Evolutionary conservation across 805 yeast species (phyloP), one percentile per base, ranked within the genome.

Genomic region (Kuraishia piskuri): DNA sequence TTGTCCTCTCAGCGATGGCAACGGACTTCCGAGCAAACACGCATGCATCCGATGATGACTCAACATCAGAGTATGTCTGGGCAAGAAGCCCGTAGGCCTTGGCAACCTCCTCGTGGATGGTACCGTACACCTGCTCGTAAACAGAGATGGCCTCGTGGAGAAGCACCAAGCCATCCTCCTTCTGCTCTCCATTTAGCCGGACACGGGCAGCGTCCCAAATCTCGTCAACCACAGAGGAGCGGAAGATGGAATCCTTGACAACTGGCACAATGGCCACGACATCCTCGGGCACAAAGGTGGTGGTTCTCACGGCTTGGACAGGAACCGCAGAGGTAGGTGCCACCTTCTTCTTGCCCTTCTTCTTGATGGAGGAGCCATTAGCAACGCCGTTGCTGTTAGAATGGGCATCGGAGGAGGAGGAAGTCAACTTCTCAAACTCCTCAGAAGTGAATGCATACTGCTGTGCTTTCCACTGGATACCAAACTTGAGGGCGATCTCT

Each of bases 61-160:
- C 82, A 48, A 81, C 65, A 55, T 84, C 90, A 54, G 80, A 76
- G 69, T 82, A 88, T 20, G 83, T 67, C 56, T 83, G 82, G 14
- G 95, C 86, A 49, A 90, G 72, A 9, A 80, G 72, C 46, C 83
- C 71, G 63, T 85, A 86, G 37, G 83, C 83, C 51, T 79, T 79
- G 14, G 92, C 90, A 25, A 91, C 87, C 59, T 85, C 90, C 8
- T 86, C 78, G 62, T 91, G 94, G 26, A 92, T 77, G 24, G 76
- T 66, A 26, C 98, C 97, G 61, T 88, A 88, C 26, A 89, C 82
- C 64, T 90, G 96, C 66, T 90, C 96, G 57, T 82, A 81, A 53
- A 90, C 75, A 8, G 85, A 70, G 37, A 88, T 71, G 25, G 94
- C 76, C 66, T 92, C 96, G 26, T 76, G 69, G 59, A 91, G 70